phyloP scores from a whole-genome alignment of 495 filamentous ascomycete genomes.

The Cryomyces minteri region DNA sequence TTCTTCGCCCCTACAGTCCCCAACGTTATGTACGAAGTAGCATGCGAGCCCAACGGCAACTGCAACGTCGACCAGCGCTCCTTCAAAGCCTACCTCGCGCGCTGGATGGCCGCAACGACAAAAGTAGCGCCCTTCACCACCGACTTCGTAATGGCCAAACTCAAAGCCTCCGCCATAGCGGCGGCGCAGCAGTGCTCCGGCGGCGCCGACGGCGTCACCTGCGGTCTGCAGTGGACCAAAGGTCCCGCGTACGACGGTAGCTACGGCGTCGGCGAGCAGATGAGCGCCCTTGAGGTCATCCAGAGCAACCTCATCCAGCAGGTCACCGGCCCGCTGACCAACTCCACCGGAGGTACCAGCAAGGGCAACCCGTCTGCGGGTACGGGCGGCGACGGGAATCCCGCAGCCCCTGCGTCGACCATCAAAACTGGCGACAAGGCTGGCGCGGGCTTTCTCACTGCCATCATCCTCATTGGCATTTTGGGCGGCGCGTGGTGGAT shows the following conservation, averaged over 20 bases:
- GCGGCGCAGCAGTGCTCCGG: constrained; percentile 43
- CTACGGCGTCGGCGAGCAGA: constrained; percentile 36
- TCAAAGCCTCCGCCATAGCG: constrained; percentile 35
- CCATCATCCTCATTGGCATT: constrained; percentile 14
- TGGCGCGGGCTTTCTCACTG: constrained; percentile 21
- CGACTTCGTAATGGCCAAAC: constrained; percentile 33
- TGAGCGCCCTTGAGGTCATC: constrained; percentile 38
- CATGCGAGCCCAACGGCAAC: constrained; percentile 44
- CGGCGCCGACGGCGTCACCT: constrained; percentile 27
- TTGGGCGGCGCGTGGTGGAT: constrained; percentile 21
- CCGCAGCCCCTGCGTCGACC: constrained; percentile 4
- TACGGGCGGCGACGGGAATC: constrained; percentile 4
- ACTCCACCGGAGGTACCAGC: constrained; percentile 17
- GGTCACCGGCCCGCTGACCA: constrained; percentile 18
- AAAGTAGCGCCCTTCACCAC: constrained; percentile 47
- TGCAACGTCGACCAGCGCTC: constrained; percentile 54
- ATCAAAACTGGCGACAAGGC: constrained; percentile 22
- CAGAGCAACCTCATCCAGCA: constrained; percentile 31
- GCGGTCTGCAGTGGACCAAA: constrained; percentile 33
- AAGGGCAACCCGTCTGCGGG: constrained; percentile 20
- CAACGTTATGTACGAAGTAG: constrained; percentile 44
- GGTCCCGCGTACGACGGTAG: constrained; percentile 26
- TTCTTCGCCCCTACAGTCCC: constrained; percentile 37
- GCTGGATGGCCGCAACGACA: constrained; percentile 47
- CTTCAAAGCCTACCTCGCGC: constrained; percentile 60